These are phyloP conservation scores for Metschnikowia cerradonensis DNA, from an alignment of 805 yeast species.

Conservation along the genomic window DNA sequence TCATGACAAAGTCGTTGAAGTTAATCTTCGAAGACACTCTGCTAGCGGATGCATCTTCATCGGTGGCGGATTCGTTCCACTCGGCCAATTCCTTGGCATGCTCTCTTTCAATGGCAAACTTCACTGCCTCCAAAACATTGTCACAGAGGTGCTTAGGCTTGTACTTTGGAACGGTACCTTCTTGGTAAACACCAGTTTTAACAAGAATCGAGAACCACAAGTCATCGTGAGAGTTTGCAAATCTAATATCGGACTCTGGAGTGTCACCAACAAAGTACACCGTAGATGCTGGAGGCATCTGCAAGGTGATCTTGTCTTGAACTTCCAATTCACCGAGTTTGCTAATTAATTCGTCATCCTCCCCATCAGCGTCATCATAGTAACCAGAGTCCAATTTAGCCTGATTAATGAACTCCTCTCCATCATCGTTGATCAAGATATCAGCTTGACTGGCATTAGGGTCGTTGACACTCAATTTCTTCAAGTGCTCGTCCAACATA, in stretches of 20 bases:
- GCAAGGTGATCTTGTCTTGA: conserved; percentile 42
- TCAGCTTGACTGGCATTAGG: conserved; percentile 42
- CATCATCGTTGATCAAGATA: conserved; percentile 40
- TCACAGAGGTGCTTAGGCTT: conserved; percentile 71
- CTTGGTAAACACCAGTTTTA: conserved; percentile 83
- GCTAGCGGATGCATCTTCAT: conserved; percentile 25
- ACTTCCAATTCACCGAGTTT: conserved; percentile 21
- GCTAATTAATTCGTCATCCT: conserved; percentile 25
- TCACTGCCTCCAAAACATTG: conserved; percentile 75
- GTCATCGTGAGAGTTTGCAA: conserved; percentile 81
- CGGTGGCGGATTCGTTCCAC: conserved; percentile 57
- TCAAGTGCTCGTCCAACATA: conserved; percentile 69
- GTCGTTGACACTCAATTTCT: conserved; percentile 43
- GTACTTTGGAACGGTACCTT: conserved; percentile 73
- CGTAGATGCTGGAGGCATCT: conserved; percentile 78
- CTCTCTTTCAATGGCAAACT: conserved; percentile 79
- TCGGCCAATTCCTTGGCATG: conserved; percentile 67
- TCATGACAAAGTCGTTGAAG: conserved; percentile 44
- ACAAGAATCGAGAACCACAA: conserved; percentile 84
- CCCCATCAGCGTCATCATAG: conserved; percentile 28
- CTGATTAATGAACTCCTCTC: conserved; percentile 43
- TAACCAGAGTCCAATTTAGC: conserved; percentile 36
- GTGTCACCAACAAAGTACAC: conserved; percentile 89
- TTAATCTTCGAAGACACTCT: conserved; percentile 30
- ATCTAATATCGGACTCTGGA: conserved; percentile 83